phyloP scores from a whole-genome alignment of 441 rosid genomes.

The Macaranga tanarius region DNA sequence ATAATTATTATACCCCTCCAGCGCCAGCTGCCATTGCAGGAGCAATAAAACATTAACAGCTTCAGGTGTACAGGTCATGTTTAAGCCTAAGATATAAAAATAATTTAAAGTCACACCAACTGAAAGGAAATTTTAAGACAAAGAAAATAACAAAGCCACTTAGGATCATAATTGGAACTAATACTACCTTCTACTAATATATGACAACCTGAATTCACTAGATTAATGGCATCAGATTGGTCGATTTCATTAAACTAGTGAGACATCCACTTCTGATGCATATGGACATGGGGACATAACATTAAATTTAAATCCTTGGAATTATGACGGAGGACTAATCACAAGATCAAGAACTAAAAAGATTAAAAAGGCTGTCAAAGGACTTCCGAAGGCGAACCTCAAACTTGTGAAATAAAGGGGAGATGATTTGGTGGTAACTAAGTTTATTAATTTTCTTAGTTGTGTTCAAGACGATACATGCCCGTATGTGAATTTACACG shows the following conservation, averaged over 20 bases:
- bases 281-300: too few species aligned
- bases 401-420: too few species aligned
- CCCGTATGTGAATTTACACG: too few species aligned
- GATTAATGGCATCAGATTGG: slow-evolving; percentile 89
- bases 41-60: slow-evolving; percentile 85
- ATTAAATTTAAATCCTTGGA: too few species aligned
- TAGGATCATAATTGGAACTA: slow-evolving; percentile 19
- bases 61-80: slow-evolving; percentile 97
- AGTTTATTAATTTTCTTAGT: too few species aligned
- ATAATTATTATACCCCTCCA: slow-evolving; percentile 72
- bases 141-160: slow-evolving; percentile 15
- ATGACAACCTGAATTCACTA: slow-evolving; percentile 88
- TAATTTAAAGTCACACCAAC: neutral
- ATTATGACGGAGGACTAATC: too few species aligned
- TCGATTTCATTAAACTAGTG: slow-evolving; percentile 97
- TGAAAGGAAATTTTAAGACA: neutral
- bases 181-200: slow-evolving; percentile 88
- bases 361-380: too few species aligned
- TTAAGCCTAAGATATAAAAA: slow-evolving; percentile 56
- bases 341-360: too few species aligned
- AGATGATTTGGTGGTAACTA: too few species aligned
- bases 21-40: slow-evolving; percentile 99
- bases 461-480: too few species aligned
- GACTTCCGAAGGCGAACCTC: too few species aligned
- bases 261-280: too few species aligned